Percentiles rank a stretch among this genome's conserved stretches.
phyloP scores from a whole-genome alignment of 2,329 filamentous ascomycete species.

The Fusarium euwallaceae region DNA sequence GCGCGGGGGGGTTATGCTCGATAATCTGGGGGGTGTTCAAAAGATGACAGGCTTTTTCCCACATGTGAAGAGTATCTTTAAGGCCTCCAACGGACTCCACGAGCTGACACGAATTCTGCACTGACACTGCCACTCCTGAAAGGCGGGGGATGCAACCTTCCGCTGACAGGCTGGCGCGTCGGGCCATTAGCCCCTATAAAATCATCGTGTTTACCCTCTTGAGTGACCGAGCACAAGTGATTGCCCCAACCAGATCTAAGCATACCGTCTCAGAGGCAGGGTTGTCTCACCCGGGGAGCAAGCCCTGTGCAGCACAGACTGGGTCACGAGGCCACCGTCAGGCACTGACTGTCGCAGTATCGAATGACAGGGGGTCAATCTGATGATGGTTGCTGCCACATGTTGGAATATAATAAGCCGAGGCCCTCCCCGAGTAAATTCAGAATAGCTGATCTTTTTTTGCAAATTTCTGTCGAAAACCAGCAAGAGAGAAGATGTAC shows the following conservation, averaged over 20 bases:
- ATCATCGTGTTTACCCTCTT: background rate
- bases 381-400: background rate
- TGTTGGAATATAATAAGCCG: constrained; percentile 1
- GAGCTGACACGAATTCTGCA: background rate
- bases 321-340: background rate
- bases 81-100: background rate
- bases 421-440: background rate
- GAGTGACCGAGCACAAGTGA: background rate
- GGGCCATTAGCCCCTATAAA: background rate
- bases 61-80: background rate
- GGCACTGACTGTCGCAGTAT: background rate
- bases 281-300: background rate
- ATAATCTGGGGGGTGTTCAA: background rate
- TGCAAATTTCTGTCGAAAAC: background rate
- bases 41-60: background rate
- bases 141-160: background rate
- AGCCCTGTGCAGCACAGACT: background rate
- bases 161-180: background rate
- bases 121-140: background rate
- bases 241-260: background rate
- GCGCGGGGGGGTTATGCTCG: background rate
- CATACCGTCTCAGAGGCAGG: background rate
- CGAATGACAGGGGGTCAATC: background rate
- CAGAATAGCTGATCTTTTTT: background rate
- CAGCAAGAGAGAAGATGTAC: background rate